Evolutionary conservation across 257 asterid species (phyloP), one percentile per base, ranked within the genome.

Genomic region (Petunia secreta): DNA sequence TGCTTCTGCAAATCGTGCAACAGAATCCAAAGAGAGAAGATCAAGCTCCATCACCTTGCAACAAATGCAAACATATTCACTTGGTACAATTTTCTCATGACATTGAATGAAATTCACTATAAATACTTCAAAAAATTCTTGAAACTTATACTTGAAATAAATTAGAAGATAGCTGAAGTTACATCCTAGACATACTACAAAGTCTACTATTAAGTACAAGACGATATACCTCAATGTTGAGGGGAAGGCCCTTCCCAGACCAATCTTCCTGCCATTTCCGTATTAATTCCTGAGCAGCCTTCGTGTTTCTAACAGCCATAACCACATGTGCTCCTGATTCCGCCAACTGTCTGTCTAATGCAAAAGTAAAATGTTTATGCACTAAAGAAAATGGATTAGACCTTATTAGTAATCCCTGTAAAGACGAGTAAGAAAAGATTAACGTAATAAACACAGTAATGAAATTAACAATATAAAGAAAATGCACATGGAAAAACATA

Each of bases 311-410:
- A 57, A 94, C 99, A 3, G 99, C 99, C 99, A 96, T 96, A 85
- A 94, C 88, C 16, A 94, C 96, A 83, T 94, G 99, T 1, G 90
- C 99, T 54, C 99, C 98, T 78, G 98, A 89, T 86, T 96, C 98
- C 0, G 97, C 97, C 91, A 96, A 87, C 87, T 94, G 98, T 86
- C 95, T 91, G 87, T 63, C 73, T 79, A 65, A 81, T 73, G 78
- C 78, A 78, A 16, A 80, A 78, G 38, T 25, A 44, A 81, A 82
- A 60, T 66, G 75, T 50, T 66, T 77, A 65, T 62, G 75, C 76
- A 63, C 44, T 80, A 69, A 63, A 53, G 77, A 69, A 78, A 74
- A 63, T 36, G 34, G 36, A 50, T 39, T 73, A 34, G 62, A 50
- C 48, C 46, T 34, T 50, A 13, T 11, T 5, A 62, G 3, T 46